These are phyloP conservation scores for Taxillus chinensis DNA, from an alignment of 164 flowering plant species.

Conservation along the genomic window DNA sequence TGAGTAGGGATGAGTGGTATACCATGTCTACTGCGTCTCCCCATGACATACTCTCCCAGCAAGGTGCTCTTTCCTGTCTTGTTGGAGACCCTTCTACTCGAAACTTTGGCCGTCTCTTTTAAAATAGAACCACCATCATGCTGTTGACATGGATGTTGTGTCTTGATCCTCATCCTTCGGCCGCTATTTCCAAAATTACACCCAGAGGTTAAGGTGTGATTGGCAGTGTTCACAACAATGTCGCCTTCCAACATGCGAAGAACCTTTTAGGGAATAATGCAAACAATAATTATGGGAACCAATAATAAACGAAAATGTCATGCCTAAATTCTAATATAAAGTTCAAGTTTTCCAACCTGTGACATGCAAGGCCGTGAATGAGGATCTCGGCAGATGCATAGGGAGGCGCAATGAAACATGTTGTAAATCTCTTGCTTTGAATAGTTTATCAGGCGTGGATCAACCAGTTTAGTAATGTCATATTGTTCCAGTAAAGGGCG, in stretches of 20 bases:
- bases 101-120: not conserved
- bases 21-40: constrained; percentile 1
- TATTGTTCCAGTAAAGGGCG: constrained; percentile 63
- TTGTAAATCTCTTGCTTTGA: constrained; percentile 45
- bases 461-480: constrained; percentile 56
- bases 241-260: constrained; percentile 14
- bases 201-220: not conserved
- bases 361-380: constrained; percentile 89
- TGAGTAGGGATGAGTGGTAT: constrained; percentile 16
- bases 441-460: constrained; percentile 51
- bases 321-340: not conserved
- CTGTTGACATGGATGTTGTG: constrained; percentile 1
- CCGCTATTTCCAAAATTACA: not conserved
- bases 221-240: constrained; percentile 3
- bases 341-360: constrained; percentile 45
- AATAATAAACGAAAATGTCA: not conserved
- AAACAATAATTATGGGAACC: not conserved
- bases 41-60: not conserved
- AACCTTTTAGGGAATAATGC: constrained; percentile 4
- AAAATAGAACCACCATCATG: not conserved
- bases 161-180: not conserved
- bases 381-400: constrained; percentile 78
- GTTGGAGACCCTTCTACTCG: not conserved
- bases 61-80: not conserved
- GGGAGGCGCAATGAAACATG: constrained; percentile 74